Percentiles rank a stretch among this genome's conserved stretches.
Evolutionary conservation across 306 rosid genomes (phyloP).

Genomic region (Begonia masoniana): DNA sequence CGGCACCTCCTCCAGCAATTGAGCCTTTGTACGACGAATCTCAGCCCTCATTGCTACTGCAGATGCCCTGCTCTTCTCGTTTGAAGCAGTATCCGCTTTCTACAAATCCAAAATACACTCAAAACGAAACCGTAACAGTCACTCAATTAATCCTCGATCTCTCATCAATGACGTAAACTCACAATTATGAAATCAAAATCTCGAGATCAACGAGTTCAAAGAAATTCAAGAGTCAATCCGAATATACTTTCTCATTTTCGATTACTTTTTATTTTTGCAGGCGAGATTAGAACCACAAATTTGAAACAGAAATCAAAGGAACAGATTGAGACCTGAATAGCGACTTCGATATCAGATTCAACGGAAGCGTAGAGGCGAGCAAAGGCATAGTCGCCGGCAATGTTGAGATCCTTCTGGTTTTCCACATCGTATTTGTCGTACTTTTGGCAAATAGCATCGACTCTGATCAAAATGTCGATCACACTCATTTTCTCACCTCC

Average conservation of each 20-base stretch:
- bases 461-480: slow-evolving; percentile 18
- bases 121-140: slow-evolving; percentile 2
- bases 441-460: slow-evolving; percentile 87
- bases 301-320: background rate
- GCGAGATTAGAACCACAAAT: slow-evolving; percentile 6
- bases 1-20: slow-evolving; percentile 87
- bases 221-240: background rate
- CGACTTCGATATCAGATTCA: slow-evolving; percentile 63
- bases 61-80: slow-evolving; percentile 80
- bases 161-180: no score
- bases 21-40: slow-evolving; percentile 90
- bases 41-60: slow-evolving; percentile 91
- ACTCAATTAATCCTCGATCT: no score
- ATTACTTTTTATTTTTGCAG: background rate
- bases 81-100: slow-evolving; percentile 90
- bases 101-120: slow-evolving; percentile 24
- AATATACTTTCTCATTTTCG: background rate
- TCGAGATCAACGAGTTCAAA: slow-evolving; percentile 6
- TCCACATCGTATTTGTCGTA: slow-evolving; percentile 86
- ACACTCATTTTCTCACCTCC: no score
- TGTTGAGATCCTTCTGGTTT: slow-evolving; percentile 54
- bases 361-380: slow-evolving; percentile 69
- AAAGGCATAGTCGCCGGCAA: slow-evolving; percentile 88
- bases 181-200: background rate
- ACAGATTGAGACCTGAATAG: slow-evolving; percentile 38